Evolutionary conservation across 2,329 filamentous ascomycete species (phyloP), one percentile per base, ranked within the genome.

Genomic region (Aureobasidium sp.): DNA sequence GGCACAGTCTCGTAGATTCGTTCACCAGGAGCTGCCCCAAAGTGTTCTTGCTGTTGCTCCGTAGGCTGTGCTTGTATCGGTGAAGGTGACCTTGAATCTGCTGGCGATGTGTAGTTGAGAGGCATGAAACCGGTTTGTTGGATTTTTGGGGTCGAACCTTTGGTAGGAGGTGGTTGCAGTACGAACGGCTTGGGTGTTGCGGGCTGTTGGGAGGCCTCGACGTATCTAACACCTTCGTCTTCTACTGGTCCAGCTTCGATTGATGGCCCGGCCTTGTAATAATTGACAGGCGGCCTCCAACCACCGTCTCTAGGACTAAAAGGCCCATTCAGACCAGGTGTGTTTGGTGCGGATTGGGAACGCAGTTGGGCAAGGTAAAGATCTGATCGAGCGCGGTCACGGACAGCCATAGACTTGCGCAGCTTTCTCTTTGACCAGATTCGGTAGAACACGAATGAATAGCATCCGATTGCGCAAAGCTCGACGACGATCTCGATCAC

Each of bases 401-500:
- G 91, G 73, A 89, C 81, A 74, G 96, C 89, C 94, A 99, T 99
- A 66, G 91, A 92, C 83, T 97, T 97, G 77, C 89, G 87, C 66
- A 99, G 89, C 74, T 89, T 89, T 74, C 91, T 89, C 84, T 97
- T 99, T 68, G 89, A 91, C 85, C 92, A 96, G 83, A 96, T 95
- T 69, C 94, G 89, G 82, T 96, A 97, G 81, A 97, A 97, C 74
- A 97, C 87, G 72, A 97, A 84, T 71, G 85, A 91, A 82, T 99
- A 99, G 71, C 99, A 90, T 60, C 86, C 81, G 74, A 99, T 96
- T 72, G 89, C 91, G 72, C 97, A 88, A 67, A 90, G 84, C 73
- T 97, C 94, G 69, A 99, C 83, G 65, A 97, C 89, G 68, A 99
- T 83, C 77, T 99, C 94, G 74, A 99, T 97, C 73, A 99, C 88